A percentile compares a stretch with the other conserved stretches of the same genome.
phyloP scores from a whole-genome alignment of 1,284 basidiomycete species.

The Trichosporon sp. region DNA sequence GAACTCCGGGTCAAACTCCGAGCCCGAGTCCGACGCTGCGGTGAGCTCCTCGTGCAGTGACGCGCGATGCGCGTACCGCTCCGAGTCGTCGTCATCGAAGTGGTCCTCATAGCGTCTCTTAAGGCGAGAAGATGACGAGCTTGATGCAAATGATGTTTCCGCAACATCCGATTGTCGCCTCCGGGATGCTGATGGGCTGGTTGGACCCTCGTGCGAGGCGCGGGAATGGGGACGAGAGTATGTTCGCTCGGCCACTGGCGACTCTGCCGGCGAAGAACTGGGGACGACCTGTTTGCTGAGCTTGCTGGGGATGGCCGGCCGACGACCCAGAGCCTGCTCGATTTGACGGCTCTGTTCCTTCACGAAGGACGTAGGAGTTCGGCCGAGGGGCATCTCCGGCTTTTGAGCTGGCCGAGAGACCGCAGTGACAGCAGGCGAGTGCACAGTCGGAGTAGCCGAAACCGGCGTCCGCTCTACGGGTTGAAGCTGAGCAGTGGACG shows the following conservation, averaged over 20 bases:
- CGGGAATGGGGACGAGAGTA: background rate
- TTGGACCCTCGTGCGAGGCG: background rate
- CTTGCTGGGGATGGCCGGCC: conserved; percentile 1
- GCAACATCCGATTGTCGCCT: background rate
- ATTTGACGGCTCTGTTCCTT: conserved; percentile 5
- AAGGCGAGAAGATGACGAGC: conserved; percentile 6
- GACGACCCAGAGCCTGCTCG: conserved; percentile 5
- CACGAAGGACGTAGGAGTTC: background rate
- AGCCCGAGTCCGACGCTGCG: conserved; percentile 28
- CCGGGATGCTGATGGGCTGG: background rate
- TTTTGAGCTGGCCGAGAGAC: background rate
- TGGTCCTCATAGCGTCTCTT: conserved; percentile 17
- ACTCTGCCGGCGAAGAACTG: background rate
- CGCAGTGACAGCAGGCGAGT: background rate
- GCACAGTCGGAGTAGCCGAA: background rate
- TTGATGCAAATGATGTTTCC: background rate
- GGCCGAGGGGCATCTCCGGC: background rate
- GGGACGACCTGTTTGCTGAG: conserved; percentile 6
- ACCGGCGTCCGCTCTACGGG: background rate
- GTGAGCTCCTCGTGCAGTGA: conserved; percentile 27
- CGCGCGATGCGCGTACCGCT: conserved; percentile 7
- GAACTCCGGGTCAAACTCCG: conserved; percentile 31
- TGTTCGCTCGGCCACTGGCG: background rate
- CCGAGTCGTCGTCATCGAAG: background rate
- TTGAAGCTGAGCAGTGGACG: background rate